phyloP scores from a whole-genome alignment of 31 red algal species.

The Bonnemaisonia californica region DNA sequence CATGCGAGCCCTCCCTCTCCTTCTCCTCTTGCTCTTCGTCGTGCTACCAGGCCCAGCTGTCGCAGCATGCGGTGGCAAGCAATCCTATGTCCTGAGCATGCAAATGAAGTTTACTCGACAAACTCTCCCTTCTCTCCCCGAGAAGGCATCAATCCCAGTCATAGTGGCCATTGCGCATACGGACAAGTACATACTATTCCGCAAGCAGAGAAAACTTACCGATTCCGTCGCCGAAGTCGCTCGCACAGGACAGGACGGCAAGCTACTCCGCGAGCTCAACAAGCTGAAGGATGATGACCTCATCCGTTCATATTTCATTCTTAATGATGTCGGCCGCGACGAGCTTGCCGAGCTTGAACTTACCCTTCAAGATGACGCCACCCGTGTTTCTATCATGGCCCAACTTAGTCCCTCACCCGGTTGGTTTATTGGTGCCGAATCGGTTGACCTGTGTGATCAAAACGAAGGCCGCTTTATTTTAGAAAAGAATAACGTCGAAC shows the following conservation, averaged over 20 bases:
- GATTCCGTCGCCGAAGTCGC: constrained; percentile 63
- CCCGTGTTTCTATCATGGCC: constrained; percentile 48
- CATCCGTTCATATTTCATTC: constrained; percentile 28
- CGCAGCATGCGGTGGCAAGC: constrained; percentile 29
- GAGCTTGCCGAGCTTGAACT: constrained; percentile 37
- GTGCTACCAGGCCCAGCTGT: background rate
- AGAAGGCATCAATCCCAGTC: constrained; percentile 46
- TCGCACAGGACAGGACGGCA: constrained; percentile 1
- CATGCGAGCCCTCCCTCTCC: background rate
- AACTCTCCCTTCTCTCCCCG: constrained; percentile 33
- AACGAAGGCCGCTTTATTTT: constrained; percentile 18
- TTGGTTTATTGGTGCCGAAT: constrained; percentile 63
- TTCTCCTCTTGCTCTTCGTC: background rate
- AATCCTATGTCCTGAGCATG: constrained; percentile 57
- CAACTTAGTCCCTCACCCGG: constrained; percentile 48
- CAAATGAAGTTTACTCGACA: constrained; percentile 35
- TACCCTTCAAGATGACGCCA: constrained; percentile 27
- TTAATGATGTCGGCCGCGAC: constrained; percentile 34
- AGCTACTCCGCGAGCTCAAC: constrained; percentile 29
- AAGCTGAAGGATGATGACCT: constrained; percentile 19
- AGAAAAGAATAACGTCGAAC: constrained; percentile 16
- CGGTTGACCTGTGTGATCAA: constrained; percentile 37
- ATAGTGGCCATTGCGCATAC: constrained; percentile 54
- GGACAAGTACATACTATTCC: constrained; percentile 28
- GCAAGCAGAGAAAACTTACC: constrained; percentile 8